phyloP scores from a whole-genome alignment of 2,329 filamentous ascomycete genomes.

The Corinectria fuckeliana region DNA sequence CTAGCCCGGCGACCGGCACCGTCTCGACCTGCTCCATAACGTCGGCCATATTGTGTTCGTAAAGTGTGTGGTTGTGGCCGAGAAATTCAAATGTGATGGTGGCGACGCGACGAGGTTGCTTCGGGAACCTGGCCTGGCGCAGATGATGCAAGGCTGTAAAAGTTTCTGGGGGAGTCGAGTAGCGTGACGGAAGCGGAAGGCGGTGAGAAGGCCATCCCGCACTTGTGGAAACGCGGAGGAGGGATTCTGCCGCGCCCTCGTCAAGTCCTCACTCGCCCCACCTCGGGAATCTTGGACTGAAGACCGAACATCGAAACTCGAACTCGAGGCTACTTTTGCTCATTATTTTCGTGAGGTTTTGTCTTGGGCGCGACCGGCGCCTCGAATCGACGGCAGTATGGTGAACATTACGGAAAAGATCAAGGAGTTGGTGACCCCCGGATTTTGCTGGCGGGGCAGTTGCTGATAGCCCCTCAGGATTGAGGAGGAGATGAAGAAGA shows the following conservation, averaged over 20 bases:
- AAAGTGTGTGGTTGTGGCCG: slow-evolving; percentile 6
- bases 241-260: slow-evolving; percentile 37
- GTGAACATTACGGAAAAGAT: slow-evolving; percentile 99
- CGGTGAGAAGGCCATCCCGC: slow-evolving; percentile 34
- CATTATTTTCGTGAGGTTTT: slow-evolving; percentile 14
- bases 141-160: slow-evolving; percentile 39
- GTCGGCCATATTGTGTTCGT: slow-evolving; percentile 41
- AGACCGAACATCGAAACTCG: slow-evolving; percentile 16
- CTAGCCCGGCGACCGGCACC: slow-evolving; percentile 36
- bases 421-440: slow-evolving; percentile 77
- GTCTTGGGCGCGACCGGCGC: slow-evolving; percentile 30
- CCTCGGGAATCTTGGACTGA: slow-evolving; percentile 35
- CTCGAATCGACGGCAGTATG: slow-evolving; percentile 64
- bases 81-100: slow-evolving; percentile 20
- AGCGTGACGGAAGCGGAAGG: slow-evolving; percentile 32
- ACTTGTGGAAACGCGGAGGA: slow-evolving; percentile 24
- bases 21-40: slow-evolving; percentile 36
- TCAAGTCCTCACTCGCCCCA: slow-evolving; percentile 39
- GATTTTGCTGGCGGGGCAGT: slow-evolving; percentile 5
- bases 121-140: slow-evolving; percentile 21
- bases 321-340: slow-evolving; percentile 15
- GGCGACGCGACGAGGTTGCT: slow-evolving; percentile 32
- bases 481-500: slow-evolving; percentile 99
- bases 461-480: slow-evolving; percentile 69
- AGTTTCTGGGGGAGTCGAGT: slow-evolving; percentile 28